Evolutionary conservation across 2,329 filamentous ascomycete genomes (phyloP).

Genomic region (Daldinia eschscholtzii): DNA sequence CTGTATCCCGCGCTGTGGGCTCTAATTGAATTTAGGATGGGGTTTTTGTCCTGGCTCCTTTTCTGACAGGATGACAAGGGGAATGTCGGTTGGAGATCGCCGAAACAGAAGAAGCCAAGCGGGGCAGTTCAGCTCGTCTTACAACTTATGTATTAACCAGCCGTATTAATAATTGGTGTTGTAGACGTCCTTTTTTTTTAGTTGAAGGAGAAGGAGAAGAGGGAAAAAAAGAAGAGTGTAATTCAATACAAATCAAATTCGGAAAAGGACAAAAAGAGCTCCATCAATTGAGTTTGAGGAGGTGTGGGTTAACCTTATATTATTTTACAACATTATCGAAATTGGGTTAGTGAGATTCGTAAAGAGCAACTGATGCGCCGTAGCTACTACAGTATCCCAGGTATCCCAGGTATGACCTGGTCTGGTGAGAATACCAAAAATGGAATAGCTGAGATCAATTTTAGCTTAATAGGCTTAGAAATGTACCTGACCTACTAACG

Average conservation of each 20-base stretch:
- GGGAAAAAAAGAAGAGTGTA: not conserved
- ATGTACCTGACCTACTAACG: constrained; percentile 10
- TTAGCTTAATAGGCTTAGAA: constrained; percentile 11
- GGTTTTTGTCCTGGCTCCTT: constrained; percentile 35
- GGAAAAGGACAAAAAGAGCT: constrained; percentile 15
- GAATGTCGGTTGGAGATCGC: constrained; percentile 36
- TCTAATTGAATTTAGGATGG: constrained; percentile 39
- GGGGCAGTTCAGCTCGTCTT: constrained; percentile 23
- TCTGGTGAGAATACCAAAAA: constrained; percentile 30
- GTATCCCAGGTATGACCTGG: constrained; percentile 20
- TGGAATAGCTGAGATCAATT: constrained; percentile 28
- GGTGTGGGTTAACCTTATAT: constrained; percentile 37
- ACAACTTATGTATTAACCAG: constrained; percentile 7
- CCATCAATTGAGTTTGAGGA: constrained; percentile 27
- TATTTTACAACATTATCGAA: constrained; percentile 24
- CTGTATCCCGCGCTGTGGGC: constrained; percentile 35
- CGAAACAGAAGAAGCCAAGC: constrained; percentile 26
- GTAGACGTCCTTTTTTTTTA: constrained; percentile 14
- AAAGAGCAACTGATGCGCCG: constrained; percentile 21
- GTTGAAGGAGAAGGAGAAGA: not conserved
- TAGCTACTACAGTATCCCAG: not conserved
- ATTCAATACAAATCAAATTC: constrained; percentile 12
- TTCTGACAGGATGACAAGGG: constrained; percentile 36
- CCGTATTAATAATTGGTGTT: constrained; percentile 30
- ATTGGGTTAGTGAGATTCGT: constrained; percentile 27